Evolutionary conservation across 2,329 filamentous ascomycete species (phyloP).

Genomic region (Didymella lethalis): DNA sequence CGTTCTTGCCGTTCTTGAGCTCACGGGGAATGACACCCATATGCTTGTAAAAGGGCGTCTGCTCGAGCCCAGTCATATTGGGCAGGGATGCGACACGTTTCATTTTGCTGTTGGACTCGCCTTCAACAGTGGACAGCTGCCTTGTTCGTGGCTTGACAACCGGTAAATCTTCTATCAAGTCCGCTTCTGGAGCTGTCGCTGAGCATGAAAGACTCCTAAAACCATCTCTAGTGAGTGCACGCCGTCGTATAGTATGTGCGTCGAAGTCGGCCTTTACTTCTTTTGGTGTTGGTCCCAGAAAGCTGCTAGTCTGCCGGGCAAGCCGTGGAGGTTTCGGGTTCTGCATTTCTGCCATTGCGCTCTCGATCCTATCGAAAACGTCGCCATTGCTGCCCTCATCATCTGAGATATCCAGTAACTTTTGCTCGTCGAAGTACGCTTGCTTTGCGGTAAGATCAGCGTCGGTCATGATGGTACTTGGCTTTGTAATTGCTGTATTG

Average conservation of each 20-base stretch:
- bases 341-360: slow-evolving; percentile 32
- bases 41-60: slow-evolving; percentile 39
- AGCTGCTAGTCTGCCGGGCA: slow-evolving; percentile 33
- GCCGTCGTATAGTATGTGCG: slow-evolving; percentile 29
- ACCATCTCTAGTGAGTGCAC: slow-evolving; percentile 19
- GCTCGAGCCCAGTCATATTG: slow-evolving; percentile 22
- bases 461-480: slow-evolving; percentile 30
- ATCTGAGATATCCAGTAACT: slow-evolving; percentile 40
- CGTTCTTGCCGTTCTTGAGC: slow-evolving; percentile 39
- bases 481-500: background rate
- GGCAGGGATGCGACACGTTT: slow-evolving; percentile 38
- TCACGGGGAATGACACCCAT: slow-evolving; percentile 43
- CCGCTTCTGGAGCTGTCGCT: slow-evolving; percentile 30
- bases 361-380: slow-evolving; percentile 29
- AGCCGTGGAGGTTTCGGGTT: slow-evolving; percentile 20
- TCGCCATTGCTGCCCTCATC: slow-evolving; percentile 37
- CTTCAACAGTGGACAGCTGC: slow-evolving; percentile 3
- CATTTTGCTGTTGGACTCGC: slow-evolving; percentile 19
- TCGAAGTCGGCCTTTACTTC: slow-evolving; percentile 40
- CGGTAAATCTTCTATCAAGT: slow-evolving; percentile 27
- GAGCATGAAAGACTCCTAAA: slow-evolving; percentile 24
- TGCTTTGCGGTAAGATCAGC: slow-evolving; percentile 38
- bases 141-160: slow-evolving; percentile 17
- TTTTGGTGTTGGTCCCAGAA: slow-evolving; percentile 44
- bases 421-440: slow-evolving; percentile 42